Conservation (phyloP, 2,329 filamentous ascomycete species). For the Penicillium hesseltinei region DNA sequence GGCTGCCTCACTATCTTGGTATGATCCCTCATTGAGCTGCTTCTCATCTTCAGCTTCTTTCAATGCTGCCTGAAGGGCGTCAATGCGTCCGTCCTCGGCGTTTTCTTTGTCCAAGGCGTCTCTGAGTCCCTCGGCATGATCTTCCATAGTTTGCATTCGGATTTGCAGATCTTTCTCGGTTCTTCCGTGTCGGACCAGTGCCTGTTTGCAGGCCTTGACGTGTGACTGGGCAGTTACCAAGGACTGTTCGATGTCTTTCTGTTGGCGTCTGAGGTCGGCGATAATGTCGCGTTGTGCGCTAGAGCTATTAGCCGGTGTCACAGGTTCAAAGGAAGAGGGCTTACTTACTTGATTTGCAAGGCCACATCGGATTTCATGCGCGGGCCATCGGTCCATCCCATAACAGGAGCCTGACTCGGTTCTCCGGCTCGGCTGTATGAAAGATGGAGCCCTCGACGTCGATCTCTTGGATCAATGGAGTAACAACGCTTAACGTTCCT, state of each 20-base stretch:
- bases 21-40: constrained; percentile 44
- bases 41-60: constrained; percentile 54
- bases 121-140: constrained; percentile 64
- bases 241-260: constrained; percentile 53
- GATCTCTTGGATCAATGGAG: constrained; percentile 63
- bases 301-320: background rate
- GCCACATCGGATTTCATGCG: constrained; percentile 80
- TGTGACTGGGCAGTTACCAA: constrained; percentile 50
- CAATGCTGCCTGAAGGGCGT: constrained; percentile 59
- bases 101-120: constrained; percentile 59
- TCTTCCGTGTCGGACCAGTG: constrained; percentile 51
- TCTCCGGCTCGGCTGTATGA: constrained; percentile 51
- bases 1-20: constrained; percentile 49
- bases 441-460: constrained; percentile 61
- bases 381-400: constrained; percentile 53
- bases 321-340: background rate
- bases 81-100: constrained; percentile 65
- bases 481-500: constrained; percentile 70
- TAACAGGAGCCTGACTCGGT: constrained; percentile 53
- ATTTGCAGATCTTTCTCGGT: constrained; percentile 52
- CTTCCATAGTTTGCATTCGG: constrained; percentile 59
- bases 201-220: constrained; percentile 50
- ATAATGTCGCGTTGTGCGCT: constrained; percentile 50
- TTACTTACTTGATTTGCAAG: constrained; percentile 58
- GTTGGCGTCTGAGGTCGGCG: constrained; percentile 55